phyloP scores from a whole-genome alignment of 164 flowering plant species.

The Macadamia integrifolia region DNA sequence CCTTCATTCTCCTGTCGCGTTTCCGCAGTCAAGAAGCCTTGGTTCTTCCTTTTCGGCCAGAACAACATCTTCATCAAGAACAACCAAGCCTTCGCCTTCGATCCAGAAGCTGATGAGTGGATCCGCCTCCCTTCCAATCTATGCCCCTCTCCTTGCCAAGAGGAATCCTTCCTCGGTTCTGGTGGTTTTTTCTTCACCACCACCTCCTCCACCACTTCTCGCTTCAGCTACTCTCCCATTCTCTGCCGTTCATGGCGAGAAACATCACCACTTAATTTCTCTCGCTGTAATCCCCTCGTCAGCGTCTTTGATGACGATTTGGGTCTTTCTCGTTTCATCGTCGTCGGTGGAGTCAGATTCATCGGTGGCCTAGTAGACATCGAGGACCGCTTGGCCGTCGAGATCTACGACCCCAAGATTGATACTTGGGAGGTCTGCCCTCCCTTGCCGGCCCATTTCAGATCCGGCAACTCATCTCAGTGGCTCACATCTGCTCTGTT shows the following conservation, averaged over 20 bases:
- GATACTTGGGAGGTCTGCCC: slow-evolving; percentile 56
- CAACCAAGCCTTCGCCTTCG: slow-evolving; percentile 32
- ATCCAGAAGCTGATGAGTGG: too few species aligned
- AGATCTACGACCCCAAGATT: slow-evolving; percentile 42
- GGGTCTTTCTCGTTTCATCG: too few species aligned
- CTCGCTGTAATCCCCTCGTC: too few species aligned
- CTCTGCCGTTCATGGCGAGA: slow-evolving; percentile 42
- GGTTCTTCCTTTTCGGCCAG: slow-evolving; percentile 61
- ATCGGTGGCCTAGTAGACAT: too few species aligned
- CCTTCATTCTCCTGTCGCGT: slow-evolving; percentile 28
- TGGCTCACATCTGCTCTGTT: slow-evolving; percentile 49
- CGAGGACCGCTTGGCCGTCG: slow-evolving; percentile 48
- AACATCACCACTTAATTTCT: too few species aligned
- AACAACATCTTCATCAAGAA: slow-evolving; percentile 47
- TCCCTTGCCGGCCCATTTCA: slow-evolving; percentile 48
- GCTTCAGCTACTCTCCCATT: slow-evolving; percentile 36
- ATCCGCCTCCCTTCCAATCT: slow-evolving; percentile 25
- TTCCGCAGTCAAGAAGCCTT: slow-evolving; percentile 33
- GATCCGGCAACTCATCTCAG: slow-evolving; percentile 44
- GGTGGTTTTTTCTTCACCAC: slow-evolving; percentile 45
- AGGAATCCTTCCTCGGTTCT: slow-evolving; percentile 34
- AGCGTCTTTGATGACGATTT: too few species aligned
- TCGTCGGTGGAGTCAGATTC: too few species aligned
- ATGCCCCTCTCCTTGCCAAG: slow-evolving; percentile 14
- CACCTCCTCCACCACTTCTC: slow-evolving; percentile 19